Base-by-base conservation (phyloP, 106 monocot genomes). In the Phalaenopsis aphrodite region DNA sequence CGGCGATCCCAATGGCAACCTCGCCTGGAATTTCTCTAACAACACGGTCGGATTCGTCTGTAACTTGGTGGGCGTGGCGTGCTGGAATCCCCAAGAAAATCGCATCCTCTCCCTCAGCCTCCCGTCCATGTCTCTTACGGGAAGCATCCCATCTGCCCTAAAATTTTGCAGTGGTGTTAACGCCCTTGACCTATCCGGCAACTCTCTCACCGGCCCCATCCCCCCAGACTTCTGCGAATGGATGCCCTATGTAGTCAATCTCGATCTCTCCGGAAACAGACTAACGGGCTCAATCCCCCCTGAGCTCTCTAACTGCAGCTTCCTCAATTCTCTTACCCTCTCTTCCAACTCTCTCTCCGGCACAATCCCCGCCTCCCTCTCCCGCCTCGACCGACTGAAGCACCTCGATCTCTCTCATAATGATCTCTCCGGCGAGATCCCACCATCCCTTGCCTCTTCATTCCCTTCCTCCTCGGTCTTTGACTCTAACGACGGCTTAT, bases 71-170 rank as follows among this genome's bases (percentile, higher is more conserved):
- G 87, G 83, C 43, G 61, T 90, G 30, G 52, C 24, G 4, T 90
- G 85, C 76, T 90, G 83, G 90, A 90, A 90, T 65, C 3, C 18
- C 1, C 73, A 75, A 45, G 85, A 87, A 85, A 90, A 85, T 42
- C 90, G 90, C 37, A 64, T 90, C 75, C 12, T 87, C 48, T 19
- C 71, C 0, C 45, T 90, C 48, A 23, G 18, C 39, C 81, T 90
- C 42, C 23, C 87, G 1, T 82, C 82, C 58, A 83, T 85, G 85
- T 81, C 71, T 39, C 87, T 90, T 8, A 66, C 84, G 18, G 90
- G 87, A 43, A 5, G 41, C 46, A 72, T 91, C 78, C 84, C 90
- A 15, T 78, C 84, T 37, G 67, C 71, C 46, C 87, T 90, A 73
- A 85, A 78, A 75, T 85, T 61, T 76, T 87, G 90, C 83, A 49